Evolutionary conservation across 108 stramenopile genomes (phyloP).

Genomic region (Skeletonema tropicum): DNA sequence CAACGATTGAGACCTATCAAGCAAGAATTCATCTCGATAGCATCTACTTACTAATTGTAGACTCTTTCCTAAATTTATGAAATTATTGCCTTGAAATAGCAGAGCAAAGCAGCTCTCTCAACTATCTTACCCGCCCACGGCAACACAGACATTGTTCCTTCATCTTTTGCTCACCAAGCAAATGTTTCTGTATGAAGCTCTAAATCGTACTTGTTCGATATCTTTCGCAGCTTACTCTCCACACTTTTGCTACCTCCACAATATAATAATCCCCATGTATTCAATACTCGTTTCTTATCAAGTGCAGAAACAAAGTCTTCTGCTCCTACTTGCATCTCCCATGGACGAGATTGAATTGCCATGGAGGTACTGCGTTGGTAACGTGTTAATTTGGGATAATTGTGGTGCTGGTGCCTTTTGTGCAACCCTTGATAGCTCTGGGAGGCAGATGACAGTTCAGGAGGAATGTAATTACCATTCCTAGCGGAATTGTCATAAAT

Average conservation of each 20-base stretch:
- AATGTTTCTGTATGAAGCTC: conserved; percentile 36
- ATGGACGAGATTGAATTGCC: conserved; percentile 19
- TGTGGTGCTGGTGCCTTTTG: neutral
- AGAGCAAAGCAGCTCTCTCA: too few relatives aligned
- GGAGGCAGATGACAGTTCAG: neutral
- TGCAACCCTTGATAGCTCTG: conserved; percentile 10
- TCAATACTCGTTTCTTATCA: conserved; percentile 26
- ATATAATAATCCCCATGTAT: conserved; percentile 41
- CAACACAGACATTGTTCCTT: too few relatives aligned
- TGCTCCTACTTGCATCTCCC: conserved; percentile 25
- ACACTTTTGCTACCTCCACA: conserved; percentile 37
- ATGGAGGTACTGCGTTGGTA: neutral
- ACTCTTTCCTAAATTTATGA: too few relatives aligned
- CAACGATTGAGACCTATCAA: too few relatives aligned
- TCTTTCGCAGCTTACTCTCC: conserved; percentile 20
- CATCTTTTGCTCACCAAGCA: conserved; percentile 17
- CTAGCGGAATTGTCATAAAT: neutral
- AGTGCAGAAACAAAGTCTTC: conserved; percentile 20
- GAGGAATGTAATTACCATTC: neutral
- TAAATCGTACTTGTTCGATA: conserved; percentile 12
- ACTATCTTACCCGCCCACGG: too few relatives aligned
- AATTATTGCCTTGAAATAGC: too few relatives aligned
- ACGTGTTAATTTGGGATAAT: neutral
- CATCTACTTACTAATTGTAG: too few relatives aligned
- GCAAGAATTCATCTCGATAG: too few relatives aligned